A percentile compares a stretch with the other conserved stretches of the same genome.
Conservation (phyloP, 192 early-diverging fungal species). For the Gaertneriomyces semiglobifer region DNA sequence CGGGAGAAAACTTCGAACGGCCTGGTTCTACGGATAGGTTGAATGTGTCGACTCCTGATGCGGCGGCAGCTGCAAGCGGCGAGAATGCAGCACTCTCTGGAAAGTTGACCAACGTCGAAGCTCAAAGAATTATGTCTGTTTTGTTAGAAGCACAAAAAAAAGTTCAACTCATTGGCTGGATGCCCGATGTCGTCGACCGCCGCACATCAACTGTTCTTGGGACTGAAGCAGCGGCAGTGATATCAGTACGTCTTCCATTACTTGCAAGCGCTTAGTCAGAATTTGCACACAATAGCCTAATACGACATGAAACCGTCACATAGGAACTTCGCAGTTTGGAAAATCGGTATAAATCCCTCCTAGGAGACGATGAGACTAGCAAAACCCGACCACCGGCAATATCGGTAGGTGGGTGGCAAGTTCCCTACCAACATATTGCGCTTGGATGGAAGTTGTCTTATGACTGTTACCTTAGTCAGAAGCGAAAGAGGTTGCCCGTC, state of each 20-base stretch:
- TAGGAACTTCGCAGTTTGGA: slow-evolving; percentile 48
- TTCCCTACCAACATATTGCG: neutral
- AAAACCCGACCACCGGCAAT: neutral
- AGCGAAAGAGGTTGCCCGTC: slow-evolving; percentile 34
- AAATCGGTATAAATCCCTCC: slow-evolving; percentile 35
- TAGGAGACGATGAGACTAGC: neutral
- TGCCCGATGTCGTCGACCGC: slow-evolving; percentile 49
- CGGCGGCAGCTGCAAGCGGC: slow-evolving; percentile 3
- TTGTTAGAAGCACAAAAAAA: slow-evolving; percentile 52
- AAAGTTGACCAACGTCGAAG: slow-evolving; percentile 53
- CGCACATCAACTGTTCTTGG: slow-evolving; percentile 39
- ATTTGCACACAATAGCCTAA: too few species aligned
- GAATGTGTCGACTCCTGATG: neutral
- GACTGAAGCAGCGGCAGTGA: slow-evolving; percentile 35
- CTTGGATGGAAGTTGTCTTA: too few species aligned
- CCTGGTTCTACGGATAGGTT: neutral
- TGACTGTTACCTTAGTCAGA: slow-evolving; percentile 29
- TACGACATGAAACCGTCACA: neutral
- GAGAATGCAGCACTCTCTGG: slow-evolving; percentile 39
- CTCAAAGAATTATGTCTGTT: slow-evolving; percentile 57
- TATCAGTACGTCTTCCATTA: slow-evolving; percentile 31
- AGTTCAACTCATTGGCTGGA: slow-evolving; percentile 41
- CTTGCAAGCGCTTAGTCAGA: neutral
- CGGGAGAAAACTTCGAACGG: neutral
- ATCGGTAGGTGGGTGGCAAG: neutral